Base-by-base conservation (phyloP, 768 basidiomycete genomes). In the Pholiota microspora region DNA sequence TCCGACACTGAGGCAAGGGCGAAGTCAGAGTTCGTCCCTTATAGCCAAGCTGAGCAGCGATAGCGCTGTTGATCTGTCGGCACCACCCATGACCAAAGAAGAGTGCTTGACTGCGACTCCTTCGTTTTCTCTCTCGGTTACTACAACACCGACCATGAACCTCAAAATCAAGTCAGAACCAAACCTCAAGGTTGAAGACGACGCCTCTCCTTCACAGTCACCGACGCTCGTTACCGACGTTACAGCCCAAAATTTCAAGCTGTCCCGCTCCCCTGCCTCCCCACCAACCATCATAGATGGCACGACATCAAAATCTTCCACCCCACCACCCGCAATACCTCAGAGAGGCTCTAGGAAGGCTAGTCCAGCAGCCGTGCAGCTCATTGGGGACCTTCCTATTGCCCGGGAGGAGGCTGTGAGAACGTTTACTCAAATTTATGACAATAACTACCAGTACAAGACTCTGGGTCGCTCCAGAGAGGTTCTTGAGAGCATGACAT, bases 401-500 rank as follows among this genome's bases (percentile, higher is more conserved):
- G 94, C 93, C 27, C 84, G 88, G 63, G 75, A 82, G 50, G 84
- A 77, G 13, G 95, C 94, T 36, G 69, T 86, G 56, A 74, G 71
- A 59, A 86, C 81, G 7, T 98, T 96, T 67, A 73, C 70, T 58
- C 82, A 90, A 71, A 84, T 98, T 64, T 61, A 71, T 57, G 80
- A 75, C 65, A 96, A 94, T 69, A 85, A 85, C 63, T 97, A 97
- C 69, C 93, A 96, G 76, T 86, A 86, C 71, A 86, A 85, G 67
- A 80, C 85, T 27, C 74, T 98, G 52, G 96, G 96, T n/a, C 82
- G 84, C 62, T 92, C 90, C 50, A 84, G 88, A 65, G 92, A 96
- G 73, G 80, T 86, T 51, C 80, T 89, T 64, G 97, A 98, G 75
- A 89, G 92, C 71, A 92, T 94, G 88, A 84, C 86, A 21, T 99